A percentile compares a stretch with the other conserved stretches of the same genome.
These are phyloP conservation scores for Caryopteris hybrid DNA, from an alignment of 305 asterid genomes.

Conservation along the genomic window DNA sequence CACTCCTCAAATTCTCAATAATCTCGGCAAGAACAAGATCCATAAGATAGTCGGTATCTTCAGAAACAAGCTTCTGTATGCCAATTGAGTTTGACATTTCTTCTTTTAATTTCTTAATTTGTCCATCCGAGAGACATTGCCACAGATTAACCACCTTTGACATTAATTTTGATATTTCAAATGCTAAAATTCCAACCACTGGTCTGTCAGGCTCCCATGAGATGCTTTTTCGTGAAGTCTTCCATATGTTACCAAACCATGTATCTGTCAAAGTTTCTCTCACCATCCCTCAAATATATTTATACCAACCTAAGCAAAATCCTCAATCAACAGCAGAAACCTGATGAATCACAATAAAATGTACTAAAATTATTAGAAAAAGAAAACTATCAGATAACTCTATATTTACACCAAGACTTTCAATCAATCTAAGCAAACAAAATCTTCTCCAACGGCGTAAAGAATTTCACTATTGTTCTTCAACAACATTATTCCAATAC, in stretches of 20 bases:
- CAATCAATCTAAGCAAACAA: slow-evolving; percentile 2
- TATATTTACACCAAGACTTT: background rate
- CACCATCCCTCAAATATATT: slow-evolving; percentile 42
- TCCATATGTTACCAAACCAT: slow-evolving; percentile 72
- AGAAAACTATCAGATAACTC: background rate
- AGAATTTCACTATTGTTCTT: background rate
- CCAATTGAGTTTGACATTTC: slow-evolving; percentile 60
- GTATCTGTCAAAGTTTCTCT: slow-evolving; percentile 51
- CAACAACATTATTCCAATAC: background rate
- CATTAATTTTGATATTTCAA: slow-evolving; percentile 74
- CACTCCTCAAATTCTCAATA: slow-evolving; percentile 47
- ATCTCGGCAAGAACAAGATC: slow-evolving; percentile 71
- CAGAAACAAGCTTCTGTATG: slow-evolving; percentile 64
- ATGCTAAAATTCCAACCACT: slow-evolving; percentile 60
- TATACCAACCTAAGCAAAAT: slow-evolving; percentile 21
- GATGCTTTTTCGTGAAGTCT: slow-evolving; percentile 50
- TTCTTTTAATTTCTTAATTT: slow-evolving; percentile 49
- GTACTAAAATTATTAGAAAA: background rate
- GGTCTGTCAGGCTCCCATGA: slow-evolving; percentile 51
- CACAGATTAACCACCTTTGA: slow-evolving; percentile 68
- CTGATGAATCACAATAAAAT: slow-evolving; percentile 1
- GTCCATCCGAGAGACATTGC: slow-evolving; percentile 58
- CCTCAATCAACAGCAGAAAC: slow-evolving; percentile 27
- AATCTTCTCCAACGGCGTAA: background rate
- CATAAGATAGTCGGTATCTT: slow-evolving; percentile 53